These are phyloP conservation scores for Echeveria elegans DNA, from an alignment of 164 flowering plant species.

Conservation along the genomic window DNA sequence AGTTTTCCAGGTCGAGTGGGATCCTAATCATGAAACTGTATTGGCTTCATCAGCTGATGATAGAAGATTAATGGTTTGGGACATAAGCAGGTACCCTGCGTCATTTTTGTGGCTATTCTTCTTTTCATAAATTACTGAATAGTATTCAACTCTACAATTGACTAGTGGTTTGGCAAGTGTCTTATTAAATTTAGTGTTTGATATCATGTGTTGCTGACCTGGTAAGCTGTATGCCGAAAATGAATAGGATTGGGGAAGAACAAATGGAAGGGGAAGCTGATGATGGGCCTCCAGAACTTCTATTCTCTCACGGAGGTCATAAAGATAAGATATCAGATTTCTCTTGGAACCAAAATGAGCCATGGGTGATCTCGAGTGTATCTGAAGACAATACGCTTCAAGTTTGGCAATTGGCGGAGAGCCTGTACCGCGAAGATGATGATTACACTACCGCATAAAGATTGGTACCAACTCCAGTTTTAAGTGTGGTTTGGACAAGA, in stretches of 20 bases:
- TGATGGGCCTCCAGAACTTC: slow-evolving; percentile 94
- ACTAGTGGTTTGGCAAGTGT: too few relatives aligned
- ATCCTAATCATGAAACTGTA: slow-evolving; percentile 84
- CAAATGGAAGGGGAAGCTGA: slow-evolving; percentile 81
- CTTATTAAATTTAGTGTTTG: too few relatives aligned
- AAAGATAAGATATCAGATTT: slow-evolving; percentile 85
- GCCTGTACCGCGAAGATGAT: slow-evolving; percentile 59
- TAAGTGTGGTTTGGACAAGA: too few relatives aligned
- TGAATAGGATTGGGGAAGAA: slow-evolving; percentile 91
- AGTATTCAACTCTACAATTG: too few relatives aligned
- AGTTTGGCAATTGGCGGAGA: slow-evolving; percentile 86
- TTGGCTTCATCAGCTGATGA: slow-evolving; percentile 87
- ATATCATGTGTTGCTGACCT: too few relatives aligned
- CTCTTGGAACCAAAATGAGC: slow-evolving; percentile 75
- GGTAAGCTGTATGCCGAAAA: too few relatives aligned
- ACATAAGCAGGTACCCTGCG: slow-evolving; percentile 80
- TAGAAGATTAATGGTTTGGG: slow-evolving; percentile 94
- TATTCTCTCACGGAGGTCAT: slow-evolving; percentile 92
- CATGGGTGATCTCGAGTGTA: slow-evolving; percentile 88
- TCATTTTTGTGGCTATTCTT: too few relatives aligned
- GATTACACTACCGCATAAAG: slow-evolving; percentile 8
- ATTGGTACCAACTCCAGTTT: background rate
- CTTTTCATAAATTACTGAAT: too few relatives aligned
- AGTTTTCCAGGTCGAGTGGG: slow-evolving; percentile 95
- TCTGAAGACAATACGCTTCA: slow-evolving; percentile 89